phyloP scores from a whole-genome alignment of 2,329 filamentous ascomycete species.

The Ceratocystis smalleyi region DNA sequence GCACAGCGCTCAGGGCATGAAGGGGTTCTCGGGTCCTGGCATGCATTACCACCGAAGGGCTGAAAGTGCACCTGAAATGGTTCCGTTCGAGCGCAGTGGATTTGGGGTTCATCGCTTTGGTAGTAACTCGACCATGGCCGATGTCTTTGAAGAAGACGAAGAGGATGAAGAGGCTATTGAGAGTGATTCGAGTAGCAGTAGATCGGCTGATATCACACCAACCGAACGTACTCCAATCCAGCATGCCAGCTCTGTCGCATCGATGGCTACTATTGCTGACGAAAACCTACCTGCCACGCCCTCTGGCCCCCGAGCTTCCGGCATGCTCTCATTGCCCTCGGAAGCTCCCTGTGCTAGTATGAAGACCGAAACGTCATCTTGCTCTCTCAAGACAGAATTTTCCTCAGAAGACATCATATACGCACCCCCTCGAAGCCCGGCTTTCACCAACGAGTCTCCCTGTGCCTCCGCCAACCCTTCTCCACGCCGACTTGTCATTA shows the following conservation, averaged over 20 bases:
- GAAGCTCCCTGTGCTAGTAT: slow-evolving; percentile 19
- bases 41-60: slow-evolving; percentile 64
- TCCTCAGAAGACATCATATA: slow-evolving; percentile 32
- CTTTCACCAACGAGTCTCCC: slow-evolving; percentile 21
- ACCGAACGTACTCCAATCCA: slow-evolving; percentile 13
- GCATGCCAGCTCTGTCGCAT: slow-evolving; percentile 13
- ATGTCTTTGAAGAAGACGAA: slow-evolving; percentile 69
- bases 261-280: slow-evolving; percentile 14
- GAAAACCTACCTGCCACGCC: slow-evolving; percentile 16
- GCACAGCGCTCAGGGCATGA: slow-evolving; percentile 61
- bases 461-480: slow-evolving; percentile 32
- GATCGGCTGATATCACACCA: slow-evolving; percentile 15
- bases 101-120: slow-evolving; percentile 46
- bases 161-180: slow-evolving; percentile 29
- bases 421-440: slow-evolving; percentile 22
- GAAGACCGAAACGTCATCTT: slow-evolving; percentile 34
- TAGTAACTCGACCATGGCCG: slow-evolving; percentile 61
- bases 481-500: slow-evolving; percentile 27
- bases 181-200: slow-evolving; percentile 15
- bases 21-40: slow-evolving; percentile 50
- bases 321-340: slow-evolving; percentile 10
- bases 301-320: slow-evolving; percentile 11
- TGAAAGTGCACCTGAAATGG: slow-evolving; percentile 66
- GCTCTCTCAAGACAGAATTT: slow-evolving; percentile 29
- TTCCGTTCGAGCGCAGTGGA: slow-evolving; percentile 50